Base-by-base conservation (phyloP, 306 rosid species). In the Prinsepia uniflora region DNA sequence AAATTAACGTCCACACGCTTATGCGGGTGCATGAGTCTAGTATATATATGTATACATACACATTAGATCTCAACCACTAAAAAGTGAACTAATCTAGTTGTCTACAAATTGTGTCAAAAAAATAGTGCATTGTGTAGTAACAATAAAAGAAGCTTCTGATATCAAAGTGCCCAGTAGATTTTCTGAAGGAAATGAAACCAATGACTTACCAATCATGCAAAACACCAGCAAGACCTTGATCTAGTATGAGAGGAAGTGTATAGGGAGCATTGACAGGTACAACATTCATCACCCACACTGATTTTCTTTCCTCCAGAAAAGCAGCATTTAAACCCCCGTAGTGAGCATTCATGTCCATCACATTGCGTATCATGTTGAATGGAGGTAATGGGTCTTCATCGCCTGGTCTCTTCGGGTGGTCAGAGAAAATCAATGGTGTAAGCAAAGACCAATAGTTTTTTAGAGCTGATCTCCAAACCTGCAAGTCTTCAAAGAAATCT, bases 351-450 rank as follows among this genome's bases (percentile, higher is more conserved):
- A 95, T 91, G 82, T 95, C 99, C 88, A 95, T 89, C 80, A 89
- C 96, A 84, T 95, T 95, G 72, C 96, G 91, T 72, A 95, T 72
- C 99, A 95, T 95, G 85, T 95, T 95, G 82, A 83, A 95, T 55
- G 99, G 97, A 73, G 99, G 97, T 74, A 95, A 68, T 43, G 99
- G 97, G 81, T 95, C 99, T 87, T 95, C 99, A 78, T 95, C 99
- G 22, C 99, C 99, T 66, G 96, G 99, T 84, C 97, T 91, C 95
- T 95, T 95, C 45, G 99, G 99, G 82, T 95, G 99, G 84, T 95
- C 99, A 47, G 99, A 95, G 87, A 95, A 95, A 80, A 95, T 95
- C 76, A 95, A 80, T 3, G 99, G 99, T 15, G 97, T 89, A 69
- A 95, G 97, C 72, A 95, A 81, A 47, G 99, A 89, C 97, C 99